Evolutionary conservation across 306 rosid genomes (phyloP).

Genomic region (Hylodesmum podocarpum): DNA sequence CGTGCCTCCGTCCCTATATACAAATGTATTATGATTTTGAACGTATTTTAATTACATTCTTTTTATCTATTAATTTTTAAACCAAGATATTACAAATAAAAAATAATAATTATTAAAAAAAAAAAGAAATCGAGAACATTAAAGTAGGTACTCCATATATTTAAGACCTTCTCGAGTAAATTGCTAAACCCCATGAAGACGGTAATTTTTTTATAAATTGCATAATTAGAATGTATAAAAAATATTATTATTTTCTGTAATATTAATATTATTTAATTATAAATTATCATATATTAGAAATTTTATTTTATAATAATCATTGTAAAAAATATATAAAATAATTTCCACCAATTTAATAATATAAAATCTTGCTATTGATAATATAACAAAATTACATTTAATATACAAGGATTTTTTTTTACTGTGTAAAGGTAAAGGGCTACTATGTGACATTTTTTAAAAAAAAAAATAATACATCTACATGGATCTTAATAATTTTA

Average conservation of each 20-base stretch:
- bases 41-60: neutral
- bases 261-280: neutral
- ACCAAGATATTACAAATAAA: neutral
- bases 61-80: neutral
- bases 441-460: no score
- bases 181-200: conserved; percentile 60
- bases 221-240: conserved; percentile 28
- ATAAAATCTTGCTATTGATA: no score
- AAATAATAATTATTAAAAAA: conserved; percentile 1
- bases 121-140: neutral
- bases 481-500: no score
- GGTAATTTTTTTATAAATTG: no score
- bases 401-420: neutral
- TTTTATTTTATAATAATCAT: neutral
- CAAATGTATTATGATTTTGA: no score
- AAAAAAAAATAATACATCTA: no score
- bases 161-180: conserved; percentile 30
- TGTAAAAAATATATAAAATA: neutral
- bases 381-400: neutral
- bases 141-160: conserved; percentile 40
- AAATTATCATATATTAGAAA: neutral
- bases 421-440: conserved; percentile 14
- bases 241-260: no score
- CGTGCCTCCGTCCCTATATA: no score
- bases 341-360: neutral